phyloP scores from a whole-genome alignment of 306 rosid species.

The Hippophae rhamnoides region DNA sequence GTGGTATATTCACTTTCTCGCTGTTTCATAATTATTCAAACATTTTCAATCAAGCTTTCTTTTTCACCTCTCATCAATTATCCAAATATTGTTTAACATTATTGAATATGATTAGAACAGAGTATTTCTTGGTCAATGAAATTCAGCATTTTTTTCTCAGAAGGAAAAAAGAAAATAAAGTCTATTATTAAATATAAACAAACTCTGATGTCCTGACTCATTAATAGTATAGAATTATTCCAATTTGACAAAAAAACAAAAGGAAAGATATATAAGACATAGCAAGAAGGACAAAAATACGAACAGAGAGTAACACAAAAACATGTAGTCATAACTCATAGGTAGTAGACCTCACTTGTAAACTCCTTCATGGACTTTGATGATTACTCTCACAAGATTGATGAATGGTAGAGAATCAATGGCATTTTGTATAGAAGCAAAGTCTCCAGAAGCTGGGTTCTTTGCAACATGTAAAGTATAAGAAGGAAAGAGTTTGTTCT shows the following conservation, averaged over 20 bases:
- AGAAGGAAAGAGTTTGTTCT: conserved; percentile 77
- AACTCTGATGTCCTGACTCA: neutral
- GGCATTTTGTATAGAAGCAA: conserved; percentile 73
- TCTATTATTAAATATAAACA: conserved; percentile 1
- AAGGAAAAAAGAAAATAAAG: conserved; percentile 27
- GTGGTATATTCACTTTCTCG: conserved; percentile 81
- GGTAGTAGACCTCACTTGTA: conserved; percentile 57
- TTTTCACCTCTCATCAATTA: too few species aligned
- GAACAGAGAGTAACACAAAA: conserved; percentile 5
- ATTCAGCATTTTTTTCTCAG: conserved; percentile 8
- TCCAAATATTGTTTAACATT: too few species aligned
- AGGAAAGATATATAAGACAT: too few species aligned
- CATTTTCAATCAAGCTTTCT: neutral
- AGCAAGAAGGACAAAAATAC: neutral
- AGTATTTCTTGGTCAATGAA: conserved; percentile 14
- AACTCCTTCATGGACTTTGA: conserved; percentile 90
- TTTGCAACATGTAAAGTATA: conserved; percentile 61
- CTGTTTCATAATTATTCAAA: conserved; percentile 22
- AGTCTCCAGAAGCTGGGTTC: conserved; percentile 47
- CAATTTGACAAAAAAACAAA: too few species aligned
- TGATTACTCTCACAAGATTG: conserved; percentile 79
- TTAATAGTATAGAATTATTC: neutral
- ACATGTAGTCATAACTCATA: neutral
- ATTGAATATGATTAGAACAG: neutral
- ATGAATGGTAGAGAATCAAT: conserved; percentile 73